Evolutionary conservation across 2,329 filamentous ascomycete genomes (phyloP).

Genomic region (Aspergillus sp.): DNA sequence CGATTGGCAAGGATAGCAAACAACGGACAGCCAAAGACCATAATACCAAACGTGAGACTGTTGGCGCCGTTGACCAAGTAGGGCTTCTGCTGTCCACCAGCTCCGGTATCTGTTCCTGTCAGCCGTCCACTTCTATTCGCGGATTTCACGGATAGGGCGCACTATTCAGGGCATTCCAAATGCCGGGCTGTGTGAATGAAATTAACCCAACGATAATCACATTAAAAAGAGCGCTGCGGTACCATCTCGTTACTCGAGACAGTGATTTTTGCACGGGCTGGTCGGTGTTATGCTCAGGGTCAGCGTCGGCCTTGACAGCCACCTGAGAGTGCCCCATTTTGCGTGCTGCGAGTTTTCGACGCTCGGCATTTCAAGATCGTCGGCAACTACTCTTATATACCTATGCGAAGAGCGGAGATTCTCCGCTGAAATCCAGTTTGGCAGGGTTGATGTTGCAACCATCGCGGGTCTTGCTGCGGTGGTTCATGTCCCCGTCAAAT

Average conservation of each 20-base stretch:
- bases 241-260: neutral
- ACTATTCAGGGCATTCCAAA: constrained; percentile 9
- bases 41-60: constrained; percentile 3
- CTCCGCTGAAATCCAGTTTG: neutral
- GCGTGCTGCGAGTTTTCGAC: neutral
- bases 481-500: neutral
- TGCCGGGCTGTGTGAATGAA: constrained; percentile 4
- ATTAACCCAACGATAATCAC: constrained; percentile 8
- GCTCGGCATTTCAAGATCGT: neutral
- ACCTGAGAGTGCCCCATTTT: constrained; percentile 1
- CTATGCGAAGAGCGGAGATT: neutral
- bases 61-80: constrained; percentile 11
- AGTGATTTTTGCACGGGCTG: constrained; percentile 1
- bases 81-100: constrained; percentile 5
- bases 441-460: too few species aligned
- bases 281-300: neutral
- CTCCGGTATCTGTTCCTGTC: constrained; percentile 1
- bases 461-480: neutral
- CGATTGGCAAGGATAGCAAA: constrained; percentile 9
- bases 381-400: neutral
- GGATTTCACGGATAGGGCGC: neutral
- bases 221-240: constrained; percentile 8
- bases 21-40: constrained; percentile 8
- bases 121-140: neutral
- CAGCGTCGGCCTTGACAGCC: neutral